These are phyloP conservation scores for Trametes hirsuta DNA, from an alignment of 1,284 basidiomycete species.

Conservation along the genomic window DNA sequence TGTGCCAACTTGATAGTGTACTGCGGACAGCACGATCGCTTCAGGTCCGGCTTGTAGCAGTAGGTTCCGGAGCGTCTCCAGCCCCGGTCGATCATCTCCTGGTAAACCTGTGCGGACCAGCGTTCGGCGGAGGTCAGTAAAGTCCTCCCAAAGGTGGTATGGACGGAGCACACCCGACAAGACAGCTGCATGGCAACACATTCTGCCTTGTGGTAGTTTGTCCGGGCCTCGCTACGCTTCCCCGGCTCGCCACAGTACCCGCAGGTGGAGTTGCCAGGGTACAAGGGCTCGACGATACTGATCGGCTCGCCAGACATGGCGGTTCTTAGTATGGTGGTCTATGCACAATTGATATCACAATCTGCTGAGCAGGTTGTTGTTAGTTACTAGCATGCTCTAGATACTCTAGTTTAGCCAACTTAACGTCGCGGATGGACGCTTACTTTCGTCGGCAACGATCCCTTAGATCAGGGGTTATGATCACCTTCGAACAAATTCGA, in stretches of 20 bases:
- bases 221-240: constrained; percentile 35
- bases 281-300: constrained; percentile 29
- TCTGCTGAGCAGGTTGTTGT: too few species aligned
- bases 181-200: constrained; percentile 43
- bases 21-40: constrained; percentile 86
- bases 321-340: not conserved
- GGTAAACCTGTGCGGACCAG: constrained; percentile 56
- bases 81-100: constrained; percentile 84
- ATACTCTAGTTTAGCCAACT: too few species aligned
- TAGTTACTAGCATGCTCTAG: too few species aligned
- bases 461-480: too few species aligned
- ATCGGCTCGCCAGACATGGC: constrained; percentile 7
- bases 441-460: too few species aligned
- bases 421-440: too few species aligned
- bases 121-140: too few species aligned
- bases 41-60: constrained; percentile 85
- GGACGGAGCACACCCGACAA: constrained; percentile 49
- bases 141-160: not conserved
- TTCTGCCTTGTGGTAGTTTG: constrained; percentile 41
- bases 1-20: constrained; percentile 80
- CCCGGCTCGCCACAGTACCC: constrained; percentile 48
- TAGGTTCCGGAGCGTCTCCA: constrained; percentile 88
- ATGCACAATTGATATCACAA: not conserved
- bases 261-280: constrained; percentile 36
- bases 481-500: too few species aligned